Base-by-base conservation (phyloP, 768 basidiomycete genomes). In the Hydnomerulius pinastri region DNA sequence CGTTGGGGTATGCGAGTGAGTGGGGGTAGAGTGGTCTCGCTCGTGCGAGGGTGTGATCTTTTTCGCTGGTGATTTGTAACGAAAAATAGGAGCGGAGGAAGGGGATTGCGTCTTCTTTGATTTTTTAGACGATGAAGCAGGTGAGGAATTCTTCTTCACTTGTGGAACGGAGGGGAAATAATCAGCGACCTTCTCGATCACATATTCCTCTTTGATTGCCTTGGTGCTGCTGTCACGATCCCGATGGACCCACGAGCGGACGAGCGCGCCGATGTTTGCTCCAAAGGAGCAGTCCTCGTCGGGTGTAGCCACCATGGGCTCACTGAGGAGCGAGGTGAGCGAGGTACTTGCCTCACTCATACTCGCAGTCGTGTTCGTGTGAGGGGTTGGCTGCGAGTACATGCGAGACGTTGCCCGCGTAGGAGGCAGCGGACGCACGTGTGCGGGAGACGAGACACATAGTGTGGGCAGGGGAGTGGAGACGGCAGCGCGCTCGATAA, bases 301-400 rank as follows among this genome's bases (percentile, higher is more conserved):
- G 2, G 73, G 58, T 0, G 77, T 72, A 46, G 54, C 68, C 55
- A 81, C 70, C 62, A 68, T 57, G 45, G 57, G 76, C 61, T 48
- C 56, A 70, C 63, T 50, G 74, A 80, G 48, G 66, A 70, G 80
- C 20, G 82, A 83, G 0, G 78, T 71, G 54, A 83, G 67, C 42
- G 79, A 77, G 0, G 81, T 77, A 23, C 79, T 77, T 1, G 78
- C 74, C 20, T 72, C 67, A 35, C 67, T 68, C 49, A 58, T 46
- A 29, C 55, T 61, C 12, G 69, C 55, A 2, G 71, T 65, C 50
- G 74, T 74, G 43, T 67, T 65, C 0, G 66, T 52, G 11, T 67
- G 62, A 32, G 53, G 51, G 41, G 62, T 56, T 10, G 71, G 69
- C 2, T 66, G 55, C 1, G 66, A 46, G 28, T 68, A 70, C 12